Base-by-base conservation (phyloP, 768 basidiomycete genomes). In the Amylocystis lapponica region DNA sequence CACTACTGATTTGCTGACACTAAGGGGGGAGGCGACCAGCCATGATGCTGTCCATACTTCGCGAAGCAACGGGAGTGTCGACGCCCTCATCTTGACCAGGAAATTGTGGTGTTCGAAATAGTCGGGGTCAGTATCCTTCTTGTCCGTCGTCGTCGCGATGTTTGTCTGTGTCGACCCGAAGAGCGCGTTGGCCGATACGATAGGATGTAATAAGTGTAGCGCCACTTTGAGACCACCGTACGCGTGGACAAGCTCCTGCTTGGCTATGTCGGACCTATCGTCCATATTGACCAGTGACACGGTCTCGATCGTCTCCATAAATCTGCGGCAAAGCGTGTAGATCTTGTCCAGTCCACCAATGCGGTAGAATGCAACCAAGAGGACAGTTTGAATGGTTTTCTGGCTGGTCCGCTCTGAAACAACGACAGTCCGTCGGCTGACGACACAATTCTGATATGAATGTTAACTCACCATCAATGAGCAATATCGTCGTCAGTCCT, bases 51-150 rank as follows among this genome's bases (percentile, higher is more conserved):
- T 74, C 96, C 96, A 98, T 16, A 93, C 69, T 6, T 71, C 70
- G 22, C 66, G 70, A 12, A 89, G 53, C 11, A 86, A 59, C 0
- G 92, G 88, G 17, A 92, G 64, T 17, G 81, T 70, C 2, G 78
- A 72, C 22, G 80, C 63, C 27, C 96, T 82, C 46, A 95, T 68
- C 46, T 74, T 79, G 51, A 98, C 83, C 39, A 98, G 75, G 62
- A 96, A 88, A 56, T 88, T 86, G 57, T 85, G 81, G 0, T 90
- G 77, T 52, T 92, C 86, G 48, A 95, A 94, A 59, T 83, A 88
- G 27, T 81, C 83, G 4, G 72, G 63, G 51, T 93, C 85, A 1
- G 78, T 81, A 17, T 86, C 82, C 57, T 78, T 78, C 61, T 87
- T 87, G 63, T 91, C 91, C 13, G 81, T 78, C 14, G 82, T 83